Conservation (phyloP, 495 filamentous ascomycete species). For the Penicillium roqueforti region DNA sequence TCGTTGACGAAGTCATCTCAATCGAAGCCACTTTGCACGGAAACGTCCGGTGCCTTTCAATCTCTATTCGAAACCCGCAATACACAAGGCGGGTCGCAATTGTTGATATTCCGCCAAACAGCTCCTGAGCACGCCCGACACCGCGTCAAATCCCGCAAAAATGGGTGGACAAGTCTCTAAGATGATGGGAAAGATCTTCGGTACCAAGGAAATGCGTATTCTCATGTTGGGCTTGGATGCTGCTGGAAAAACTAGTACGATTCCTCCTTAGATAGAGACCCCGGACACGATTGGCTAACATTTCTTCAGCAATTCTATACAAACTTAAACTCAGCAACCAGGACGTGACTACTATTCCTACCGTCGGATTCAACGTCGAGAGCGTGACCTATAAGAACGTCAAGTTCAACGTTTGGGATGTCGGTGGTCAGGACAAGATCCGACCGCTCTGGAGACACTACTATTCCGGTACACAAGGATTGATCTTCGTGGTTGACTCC, state of each 20-base stretch:
- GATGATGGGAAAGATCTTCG: slow-evolving; percentile 96
- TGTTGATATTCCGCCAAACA: slow-evolving; percentile 4
- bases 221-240: slow-evolving; percentile 97
- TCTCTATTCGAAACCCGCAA: background rate
- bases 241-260: slow-evolving; percentile 90
- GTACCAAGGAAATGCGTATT: slow-evolving; percentile 97
- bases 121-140: slow-evolving; percentile 2
- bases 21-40: background rate
- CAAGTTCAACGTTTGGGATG: slow-evolving; percentile 99
- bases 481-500: slow-evolving; percentile 97
- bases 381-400: slow-evolving; percentile 99
- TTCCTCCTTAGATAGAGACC: background rate
- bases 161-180: slow-evolving; percentile 84
- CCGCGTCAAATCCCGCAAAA: slow-evolving; percentile 26
- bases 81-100: background rate
- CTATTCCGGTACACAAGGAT: slow-evolving; percentile 93
- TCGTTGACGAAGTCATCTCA: background rate
- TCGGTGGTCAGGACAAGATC: slow-evolving; percentile 99
- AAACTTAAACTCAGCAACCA: slow-evolving; percentile 94
- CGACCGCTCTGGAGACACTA: slow-evolving; percentile 97
- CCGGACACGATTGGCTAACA: slow-evolving; percentile 12
- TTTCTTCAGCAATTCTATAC: slow-evolving; percentile 79
- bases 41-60: background rate
- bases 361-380: slow-evolving; percentile 98
- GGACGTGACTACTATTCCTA: slow-evolving; percentile 98